These are phyloP conservation scores for Anacardium occidentale DNA, from an alignment of 345 rosid genomes.

Conservation along the genomic window DNA sequence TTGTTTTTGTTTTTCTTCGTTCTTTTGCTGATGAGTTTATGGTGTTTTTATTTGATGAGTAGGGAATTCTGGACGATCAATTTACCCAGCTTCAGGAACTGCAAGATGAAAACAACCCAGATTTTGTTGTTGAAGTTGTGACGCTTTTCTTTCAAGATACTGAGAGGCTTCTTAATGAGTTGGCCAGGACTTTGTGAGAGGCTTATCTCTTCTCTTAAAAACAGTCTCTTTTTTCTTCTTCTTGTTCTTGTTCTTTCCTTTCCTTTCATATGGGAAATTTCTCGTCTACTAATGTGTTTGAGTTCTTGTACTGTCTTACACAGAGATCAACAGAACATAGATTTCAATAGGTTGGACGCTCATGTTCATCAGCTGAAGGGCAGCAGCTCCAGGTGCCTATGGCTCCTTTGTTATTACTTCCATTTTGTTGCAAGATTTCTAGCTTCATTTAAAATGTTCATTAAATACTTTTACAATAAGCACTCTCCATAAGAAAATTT, in stretches of 20 bases:
- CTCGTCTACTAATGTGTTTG: background rate
- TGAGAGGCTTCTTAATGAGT: constrained; percentile 53
- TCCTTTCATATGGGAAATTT: background rate
- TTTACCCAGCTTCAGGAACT: constrained; percentile 56
- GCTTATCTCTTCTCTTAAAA: background rate
- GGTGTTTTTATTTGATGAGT: background rate
- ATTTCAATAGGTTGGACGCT: constrained; percentile 45
- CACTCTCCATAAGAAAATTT: background rate
- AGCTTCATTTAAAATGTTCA: too few species aligned
- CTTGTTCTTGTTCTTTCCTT: background rate
- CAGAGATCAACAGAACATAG: constrained; percentile 42
- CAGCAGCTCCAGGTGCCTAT: constrained; percentile 55
- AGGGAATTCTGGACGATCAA: constrained; percentile 62
- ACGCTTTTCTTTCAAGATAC: constrained; percentile 58
- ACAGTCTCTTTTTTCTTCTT: background rate
- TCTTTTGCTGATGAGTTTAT: constrained; percentile 6
- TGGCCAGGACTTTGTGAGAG: constrained; percentile 46
- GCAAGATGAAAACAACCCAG: constrained; percentile 65
- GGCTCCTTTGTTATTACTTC: background rate
- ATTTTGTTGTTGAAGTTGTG: constrained; percentile 60
- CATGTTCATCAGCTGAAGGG: constrained; percentile 62
- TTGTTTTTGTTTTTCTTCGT: background rate
- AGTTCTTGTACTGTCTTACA: background rate
- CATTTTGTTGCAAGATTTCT: background rate
- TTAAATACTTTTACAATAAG: too few species aligned